Evolutionary conservation across 108 stramenopile species (phyloP).

Genomic region (Pseudonitzschia delicatissima): DNA sequence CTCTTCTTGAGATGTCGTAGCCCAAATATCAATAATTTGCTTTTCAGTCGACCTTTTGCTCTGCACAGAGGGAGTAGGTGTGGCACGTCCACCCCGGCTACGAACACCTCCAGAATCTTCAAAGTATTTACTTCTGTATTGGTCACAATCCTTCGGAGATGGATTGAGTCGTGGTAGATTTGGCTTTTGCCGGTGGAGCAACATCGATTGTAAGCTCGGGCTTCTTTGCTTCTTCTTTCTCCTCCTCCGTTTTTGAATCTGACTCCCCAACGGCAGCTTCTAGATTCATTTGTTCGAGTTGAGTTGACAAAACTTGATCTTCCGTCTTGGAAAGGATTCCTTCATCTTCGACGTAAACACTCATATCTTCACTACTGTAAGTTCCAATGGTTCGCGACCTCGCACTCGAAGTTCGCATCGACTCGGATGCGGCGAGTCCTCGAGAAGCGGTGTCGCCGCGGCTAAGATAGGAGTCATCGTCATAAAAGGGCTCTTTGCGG

Average conservation of each 20-base stretch:
- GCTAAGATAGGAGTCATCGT: slow-evolving; percentile 12
- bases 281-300: slow-evolving; percentile 11
- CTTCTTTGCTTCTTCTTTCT: background rate
- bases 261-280: background rate
- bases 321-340: background rate
- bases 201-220: background rate
- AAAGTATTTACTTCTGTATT: slow-evolving; percentile 3
- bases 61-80: background rate
- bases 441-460: background rate
- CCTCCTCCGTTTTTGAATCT: background rate
- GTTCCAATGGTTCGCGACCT: background rate
- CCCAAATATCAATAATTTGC: slow-evolving; percentile 14
- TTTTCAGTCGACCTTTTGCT: background rate
- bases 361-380: slow-evolving; percentile 9
- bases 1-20: slow-evolving; percentile 20
- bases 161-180: background rate
- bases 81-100: too few species aligned
- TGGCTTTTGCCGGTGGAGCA: background rate
- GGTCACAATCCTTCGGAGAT: slow-evolving; percentile 7
- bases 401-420: background rate
- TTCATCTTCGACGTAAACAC: slow-evolving; percentile 16
- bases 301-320: slow-evolving; percentile 4
- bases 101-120: background rate
- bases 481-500: background rate
- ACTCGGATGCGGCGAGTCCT: background rate